These are phyloP conservation scores for Globisporangium megalacanthum DNA, from an alignment of 352 stramenopile species.

Conservation along the genomic window DNA sequence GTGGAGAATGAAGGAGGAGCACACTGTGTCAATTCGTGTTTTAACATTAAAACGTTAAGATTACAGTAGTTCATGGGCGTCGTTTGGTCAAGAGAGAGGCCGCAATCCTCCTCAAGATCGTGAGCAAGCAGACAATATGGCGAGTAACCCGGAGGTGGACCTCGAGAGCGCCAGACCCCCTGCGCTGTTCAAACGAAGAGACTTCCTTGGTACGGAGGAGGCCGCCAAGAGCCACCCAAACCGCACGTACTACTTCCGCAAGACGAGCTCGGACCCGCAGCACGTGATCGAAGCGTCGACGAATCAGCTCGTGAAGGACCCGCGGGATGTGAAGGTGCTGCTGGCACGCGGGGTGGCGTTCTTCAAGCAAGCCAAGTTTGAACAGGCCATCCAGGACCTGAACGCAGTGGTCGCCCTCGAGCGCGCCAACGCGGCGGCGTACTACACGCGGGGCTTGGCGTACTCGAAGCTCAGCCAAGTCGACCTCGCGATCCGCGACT, in stretches of 20 bases:
- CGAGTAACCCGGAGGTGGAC: slow-evolving; percentile 31
- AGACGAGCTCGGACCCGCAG: slow-evolving; percentile 53
- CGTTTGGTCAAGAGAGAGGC: not conserved
- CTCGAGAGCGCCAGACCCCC: slow-evolving; percentile 23
- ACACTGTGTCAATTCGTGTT: too few relatives aligned
- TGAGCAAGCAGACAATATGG: slow-evolving; percentile 17
- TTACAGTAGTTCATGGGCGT: not conserved
- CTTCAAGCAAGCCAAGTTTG: slow-evolving; percentile 66
- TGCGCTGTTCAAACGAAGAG: slow-evolving; percentile 65
- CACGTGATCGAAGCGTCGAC: slow-evolving; percentile 70
- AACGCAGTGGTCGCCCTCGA: slow-evolving; percentile 40
- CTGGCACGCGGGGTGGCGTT: slow-evolving; percentile 67
- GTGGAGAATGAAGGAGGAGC: too few relatives aligned
- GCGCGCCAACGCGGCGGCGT: slow-evolving; percentile 32
- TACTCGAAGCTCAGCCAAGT: slow-evolving; percentile 64
- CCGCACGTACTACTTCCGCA: slow-evolving; percentile 77
- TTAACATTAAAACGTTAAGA: too few relatives aligned
- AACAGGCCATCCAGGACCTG: slow-evolving; percentile 58
- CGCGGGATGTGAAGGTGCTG: slow-evolving; percentile 59
- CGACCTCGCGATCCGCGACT: slow-evolving; percentile 79
- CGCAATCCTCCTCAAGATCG: too few relatives aligned
- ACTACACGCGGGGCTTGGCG: slow-evolving; percentile 72
- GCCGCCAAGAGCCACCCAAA: slow-evolving; percentile 57
- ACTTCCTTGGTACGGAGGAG: slow-evolving; percentile 67
- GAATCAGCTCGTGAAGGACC: slow-evolving; percentile 51